Evolutionary conservation across 2,329 filamentous ascomycete genomes (phyloP).

Genomic region (Aspergillus clavatus): DNA sequence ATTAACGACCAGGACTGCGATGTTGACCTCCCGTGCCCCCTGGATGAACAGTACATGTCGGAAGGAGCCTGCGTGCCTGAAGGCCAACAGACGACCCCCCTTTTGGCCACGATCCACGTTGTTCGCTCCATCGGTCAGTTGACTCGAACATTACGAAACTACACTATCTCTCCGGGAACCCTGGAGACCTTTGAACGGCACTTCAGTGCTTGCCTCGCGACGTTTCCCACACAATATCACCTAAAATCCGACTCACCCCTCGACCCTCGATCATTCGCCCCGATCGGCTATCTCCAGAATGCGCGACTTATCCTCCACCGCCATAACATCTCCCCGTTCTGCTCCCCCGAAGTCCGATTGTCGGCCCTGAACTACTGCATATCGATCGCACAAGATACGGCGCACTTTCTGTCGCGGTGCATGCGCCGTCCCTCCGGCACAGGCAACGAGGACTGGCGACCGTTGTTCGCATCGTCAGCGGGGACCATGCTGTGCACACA

Average conservation of each 20-base stretch:
- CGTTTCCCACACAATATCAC: conserved; percentile 72
- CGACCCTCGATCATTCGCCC: conserved; percentile 68
- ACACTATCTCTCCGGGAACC: conserved; percentile 60
- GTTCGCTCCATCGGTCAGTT: conserved; percentile 72
- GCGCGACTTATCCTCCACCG: conserved; percentile 81
- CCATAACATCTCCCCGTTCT: conserved; percentile 75
- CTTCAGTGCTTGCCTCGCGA: conserved; percentile 67
- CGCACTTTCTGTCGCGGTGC: conserved; percentile 65
- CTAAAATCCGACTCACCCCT: conserved; percentile 62
- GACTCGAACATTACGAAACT: conserved; percentile 63
- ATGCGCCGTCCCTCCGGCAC: conserved; percentile 40
- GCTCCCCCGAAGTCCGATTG: conserved; percentile 59
- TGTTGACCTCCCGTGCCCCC: conserved; percentile 68
- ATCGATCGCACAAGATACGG: conserved; percentile 70
- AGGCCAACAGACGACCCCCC: conserved; percentile 59
- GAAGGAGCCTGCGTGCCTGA: conserved; percentile 43
- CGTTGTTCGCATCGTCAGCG: conserved; percentile 60
- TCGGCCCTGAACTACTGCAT: conserved; percentile 75
- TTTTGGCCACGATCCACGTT: conserved; percentile 76
- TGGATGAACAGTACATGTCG: conserved; percentile 66
- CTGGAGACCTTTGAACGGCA: conserved; percentile 77
- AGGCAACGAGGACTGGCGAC: conserved; percentile 45
- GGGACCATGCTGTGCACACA: conserved; percentile 75
- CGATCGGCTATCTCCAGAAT: conserved; percentile 73
- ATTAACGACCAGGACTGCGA: conserved; percentile 90